Evolutionary conservation across 306 rosid genomes (phyloP).

Genomic region (Cicer arietinum): DNA sequence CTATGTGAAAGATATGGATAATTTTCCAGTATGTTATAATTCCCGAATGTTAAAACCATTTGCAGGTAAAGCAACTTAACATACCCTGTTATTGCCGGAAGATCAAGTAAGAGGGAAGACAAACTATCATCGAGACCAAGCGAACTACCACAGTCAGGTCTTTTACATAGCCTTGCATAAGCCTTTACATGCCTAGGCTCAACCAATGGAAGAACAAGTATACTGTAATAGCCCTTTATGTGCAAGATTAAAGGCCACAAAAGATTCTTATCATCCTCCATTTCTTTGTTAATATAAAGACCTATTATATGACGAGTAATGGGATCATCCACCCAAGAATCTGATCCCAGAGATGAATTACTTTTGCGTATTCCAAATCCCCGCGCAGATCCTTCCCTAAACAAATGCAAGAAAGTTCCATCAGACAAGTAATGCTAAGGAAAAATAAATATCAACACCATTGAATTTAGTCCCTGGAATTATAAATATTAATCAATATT

Average conservation of each 20-base stretch:
- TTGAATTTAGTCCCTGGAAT: too few species aligned
- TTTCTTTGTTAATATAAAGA: constrained; percentile 66
- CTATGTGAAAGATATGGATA: not conserved
- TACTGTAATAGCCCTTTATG: constrained; percentile 60
- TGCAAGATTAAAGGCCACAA: constrained; percentile 91
- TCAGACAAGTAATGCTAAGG: not conserved
- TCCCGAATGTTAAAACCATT: constrained; percentile 43
- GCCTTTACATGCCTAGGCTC: constrained; percentile 79
- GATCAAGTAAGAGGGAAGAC: constrained; percentile 84
- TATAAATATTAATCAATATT: too few species aligned
- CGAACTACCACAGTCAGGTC: constrained; percentile 83
- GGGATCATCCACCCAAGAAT: constrained; percentile 98
- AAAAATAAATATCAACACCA: constrained; percentile 2
- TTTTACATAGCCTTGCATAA: constrained; percentile 67
- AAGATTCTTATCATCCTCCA: constrained; percentile 57
- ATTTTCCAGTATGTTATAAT: not conserved
- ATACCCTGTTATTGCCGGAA: constrained; percentile 99
- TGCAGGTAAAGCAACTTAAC: constrained; percentile 72
- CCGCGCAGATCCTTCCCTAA: constrained; percentile 79
- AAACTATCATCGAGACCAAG: constrained; percentile 72
- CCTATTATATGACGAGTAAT: constrained; percentile 79
- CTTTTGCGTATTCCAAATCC: constrained; percentile 79
- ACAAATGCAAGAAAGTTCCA: constrained; percentile 35
- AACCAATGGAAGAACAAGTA: constrained; percentile 79
- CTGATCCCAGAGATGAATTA: constrained; percentile 76